These are phyloP conservation scores for Picea glauca DNA, from an alignment of 75 land plant genomes.

Conservation along the genomic window DNA sequence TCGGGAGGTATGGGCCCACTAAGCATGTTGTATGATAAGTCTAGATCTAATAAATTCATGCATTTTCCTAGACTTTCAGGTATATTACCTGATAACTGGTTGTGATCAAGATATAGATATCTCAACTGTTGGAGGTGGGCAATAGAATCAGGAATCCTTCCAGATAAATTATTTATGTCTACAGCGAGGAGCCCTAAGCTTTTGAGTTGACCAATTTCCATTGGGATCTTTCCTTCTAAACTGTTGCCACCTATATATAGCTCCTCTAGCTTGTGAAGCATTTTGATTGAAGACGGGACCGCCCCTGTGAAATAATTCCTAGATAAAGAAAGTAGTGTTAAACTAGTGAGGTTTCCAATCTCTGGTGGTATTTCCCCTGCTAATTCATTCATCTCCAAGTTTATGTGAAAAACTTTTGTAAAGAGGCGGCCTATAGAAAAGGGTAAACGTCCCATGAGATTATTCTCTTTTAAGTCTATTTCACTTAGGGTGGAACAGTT, in stretches of 20 bases:
- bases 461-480: not conserved
- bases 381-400: not conserved
- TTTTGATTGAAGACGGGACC: conserved; percentile 3
- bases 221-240: conserved; percentile 18
- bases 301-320: not conserved
- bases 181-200: conserved; percentile 8
- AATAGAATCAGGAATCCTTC: conserved; percentile 15
- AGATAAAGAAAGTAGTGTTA: not conserved
- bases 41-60: not conserved
- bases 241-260: conserved; percentile 10
- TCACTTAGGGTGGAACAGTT: not conserved
- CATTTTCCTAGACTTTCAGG: conserved; percentile 2
- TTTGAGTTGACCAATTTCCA: conserved; percentile 11
- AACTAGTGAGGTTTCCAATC: not conserved
- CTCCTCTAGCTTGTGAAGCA: not conserved
- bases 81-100: conserved; percentile 15
- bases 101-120: conserved; percentile 10
- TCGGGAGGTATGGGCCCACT: conserved; percentile 4
- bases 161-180: conserved; percentile 16
- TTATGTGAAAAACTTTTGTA: not conserved
- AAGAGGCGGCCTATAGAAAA: not conserved
- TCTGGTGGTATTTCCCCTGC: not conserved
- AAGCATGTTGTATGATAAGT: conserved; percentile 8
- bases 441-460: not conserved
- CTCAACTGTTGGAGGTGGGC: conserved; percentile 5